Evolutionary conservation across 2,329 filamentous ascomycete species (phyloP).

Genomic region (Epichloe bromicola): DNA sequence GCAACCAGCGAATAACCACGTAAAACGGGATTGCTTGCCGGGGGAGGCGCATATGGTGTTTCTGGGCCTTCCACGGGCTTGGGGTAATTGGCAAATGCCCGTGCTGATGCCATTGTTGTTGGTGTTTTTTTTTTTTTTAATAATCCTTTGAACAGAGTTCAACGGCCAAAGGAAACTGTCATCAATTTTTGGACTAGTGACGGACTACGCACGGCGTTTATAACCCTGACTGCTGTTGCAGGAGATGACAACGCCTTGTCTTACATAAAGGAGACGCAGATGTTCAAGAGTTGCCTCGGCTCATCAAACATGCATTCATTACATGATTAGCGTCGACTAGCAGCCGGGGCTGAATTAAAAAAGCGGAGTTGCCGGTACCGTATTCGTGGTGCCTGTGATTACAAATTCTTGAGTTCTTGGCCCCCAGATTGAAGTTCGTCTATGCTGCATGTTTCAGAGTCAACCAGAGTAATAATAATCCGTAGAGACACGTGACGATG

Average conservation of each 20-base stretch:
- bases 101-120: slow-evolving; percentile 1
- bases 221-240: not conserved
- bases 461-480: too few species aligned
- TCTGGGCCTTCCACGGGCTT: slow-evolving; percentile 21
- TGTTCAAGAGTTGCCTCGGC: not conserved
- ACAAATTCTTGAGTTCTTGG: too few species aligned
- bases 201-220: not conserved
- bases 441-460: too few species aligned
- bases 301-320: not conserved
- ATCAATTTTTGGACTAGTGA: too few species aligned
- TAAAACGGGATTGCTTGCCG: slow-evolving; percentile 55
- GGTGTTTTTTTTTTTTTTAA: too few species aligned
- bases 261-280: not conserved
- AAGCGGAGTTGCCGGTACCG: too few species aligned
- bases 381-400: too few species aligned
- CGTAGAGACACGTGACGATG: too few species aligned
- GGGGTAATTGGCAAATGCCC: slow-evolving; percentile 30
- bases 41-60: slow-evolving; percentile 19
- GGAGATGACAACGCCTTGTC: too few species aligned
- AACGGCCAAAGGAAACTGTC: too few species aligned
- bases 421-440: too few species aligned
- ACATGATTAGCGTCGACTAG: not conserved
- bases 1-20: slow-evolving; percentile 46
- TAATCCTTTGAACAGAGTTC: not conserved
- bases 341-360: not conserved